phyloP scores from a whole-genome alignment of 257 asterid species.

The Ophiorrhiza pumila region DNA sequence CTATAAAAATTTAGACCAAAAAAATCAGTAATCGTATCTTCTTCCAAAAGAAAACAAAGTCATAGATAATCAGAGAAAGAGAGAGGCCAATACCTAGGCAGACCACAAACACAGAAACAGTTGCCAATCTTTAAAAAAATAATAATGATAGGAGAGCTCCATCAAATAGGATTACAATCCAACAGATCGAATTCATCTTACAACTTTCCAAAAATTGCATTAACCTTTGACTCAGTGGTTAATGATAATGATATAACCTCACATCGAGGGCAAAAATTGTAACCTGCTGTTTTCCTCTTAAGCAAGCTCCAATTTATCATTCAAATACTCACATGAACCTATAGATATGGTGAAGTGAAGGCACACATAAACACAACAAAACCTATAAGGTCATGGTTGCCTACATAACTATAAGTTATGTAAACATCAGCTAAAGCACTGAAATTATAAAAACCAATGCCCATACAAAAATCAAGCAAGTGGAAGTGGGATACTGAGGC shows the following conservation, averaged over 20 bases:
- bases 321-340: background rate
- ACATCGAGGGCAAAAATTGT: background rate
- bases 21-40: conserved; percentile 4
- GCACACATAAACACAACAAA: background rate
- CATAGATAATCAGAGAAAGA: background rate
- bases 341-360: background rate
- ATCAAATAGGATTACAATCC: background rate
- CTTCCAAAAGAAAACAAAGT: background rate
- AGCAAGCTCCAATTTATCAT: background rate
- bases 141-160: background rate
- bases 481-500: background rate
- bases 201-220: background rate
- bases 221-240: background rate
- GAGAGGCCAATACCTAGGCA: background rate
- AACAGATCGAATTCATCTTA: background rate
- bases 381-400: background rate
- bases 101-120: background rate
- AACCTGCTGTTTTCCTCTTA: background rate
- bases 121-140: background rate
- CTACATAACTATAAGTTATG: background rate
- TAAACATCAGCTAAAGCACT: background rate
- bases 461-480: background rate
- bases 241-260: background rate
- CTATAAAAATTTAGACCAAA: conserved; percentile 28
- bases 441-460: background rate